Base-by-base conservation (phyloP, 164 flowering plant species). In the Paratinospora sagittata region DNA sequence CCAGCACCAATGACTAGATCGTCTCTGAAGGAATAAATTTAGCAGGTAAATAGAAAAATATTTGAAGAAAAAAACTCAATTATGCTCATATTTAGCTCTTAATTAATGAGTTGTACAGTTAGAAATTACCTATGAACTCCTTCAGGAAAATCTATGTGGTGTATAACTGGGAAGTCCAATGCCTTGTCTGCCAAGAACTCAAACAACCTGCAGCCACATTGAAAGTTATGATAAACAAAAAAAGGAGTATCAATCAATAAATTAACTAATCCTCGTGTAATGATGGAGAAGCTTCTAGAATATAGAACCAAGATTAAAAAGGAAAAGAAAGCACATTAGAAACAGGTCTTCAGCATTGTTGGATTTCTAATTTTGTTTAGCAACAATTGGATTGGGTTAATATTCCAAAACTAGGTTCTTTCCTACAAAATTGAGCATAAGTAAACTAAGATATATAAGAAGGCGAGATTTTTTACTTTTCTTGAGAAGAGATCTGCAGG, bases 1-100 rank as follows among this genome's bases (percentile, higher is more conserved):
- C 98, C 97, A 74, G 98, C 97, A 73, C 86, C 79, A 69, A 95
- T 95, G 57, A 95, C 98, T 74, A 95, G 78, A 75, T 92, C 97
- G 74, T 95, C 98, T 82, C 98, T 92, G 85, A 68, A 11, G 47
- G 17, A 37, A 21, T 24, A 58, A 69, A 55, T 19, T 2, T n/a
- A 23, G 26, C n/a, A 55, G 21, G 61, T 21, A 19, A 55, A n/a
- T 55, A 55, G 61, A 55, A 55, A 43, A 55, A 55, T 55, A 55
- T 45, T 43, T n/a, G 37, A 33, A 79, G 72, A 17, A 45, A 63
- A 74, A 70, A 66, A 27, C 16, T 16, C 12, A 0, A 4, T 23
- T 12, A n/a, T 8, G n/a, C 61, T 73, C 12, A 52, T 13, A 65
- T 12, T 27, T 52, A 19, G n/a, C 36, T 23, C 27, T 64, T 36